Conservation (phyloP, 345 rosid genomes). For the Ceriops tagal region DNA sequence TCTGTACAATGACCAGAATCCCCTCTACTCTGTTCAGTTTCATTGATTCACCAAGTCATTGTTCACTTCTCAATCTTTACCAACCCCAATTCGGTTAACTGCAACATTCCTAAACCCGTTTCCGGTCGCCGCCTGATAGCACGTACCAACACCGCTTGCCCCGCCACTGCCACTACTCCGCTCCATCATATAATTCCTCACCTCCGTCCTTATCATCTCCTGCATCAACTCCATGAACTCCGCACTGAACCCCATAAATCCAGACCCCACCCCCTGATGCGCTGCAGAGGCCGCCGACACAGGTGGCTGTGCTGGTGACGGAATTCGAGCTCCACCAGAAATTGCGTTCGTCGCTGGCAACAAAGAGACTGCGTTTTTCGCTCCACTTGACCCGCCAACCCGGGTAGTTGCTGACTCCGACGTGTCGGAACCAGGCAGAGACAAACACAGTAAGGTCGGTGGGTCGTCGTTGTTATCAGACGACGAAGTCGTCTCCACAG, state of each 20-base stretch:
- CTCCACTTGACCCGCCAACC: slow-evolving; percentile 2
- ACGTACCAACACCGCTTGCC: slow-evolving; percentile 34
- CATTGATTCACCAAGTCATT: not conserved
- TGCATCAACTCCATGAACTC: slow-evolving; percentile 83
- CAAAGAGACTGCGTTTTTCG: not conserved
- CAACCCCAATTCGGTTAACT: slow-evolving; percentile 51
- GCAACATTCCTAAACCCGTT: slow-evolving; percentile 60
- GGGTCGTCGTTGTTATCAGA: slow-evolving; percentile 38
- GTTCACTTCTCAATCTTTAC: slow-evolving; percentile 46
- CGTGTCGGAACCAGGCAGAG: slow-evolving; percentile 59
- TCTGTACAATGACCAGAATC: slow-evolving; percentile 61
- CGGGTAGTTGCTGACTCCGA: slow-evolving; percentile 30
- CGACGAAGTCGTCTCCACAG: slow-evolving; percentile 42
- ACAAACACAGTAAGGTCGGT: slow-evolving; percentile 57
- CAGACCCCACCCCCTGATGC: slow-evolving; percentile 27
- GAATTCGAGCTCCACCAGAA: not conserved
- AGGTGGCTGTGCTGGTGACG: not conserved
- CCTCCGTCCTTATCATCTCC: slow-evolving; percentile 85
- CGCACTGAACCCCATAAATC: slow-evolving; percentile 48
- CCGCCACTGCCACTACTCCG: slow-evolving; percentile 29
- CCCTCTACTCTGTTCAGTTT: not conserved
- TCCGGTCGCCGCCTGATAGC: slow-evolving; percentile 47
- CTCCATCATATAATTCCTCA: slow-evolving; percentile 77
- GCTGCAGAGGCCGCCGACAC: not conserved
- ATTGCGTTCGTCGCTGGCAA: slow-evolving; percentile 1